phyloP scores from a whole-genome alignment of 2,329 filamentous ascomycete genomes.

The Huntiella abstrusa region DNA sequence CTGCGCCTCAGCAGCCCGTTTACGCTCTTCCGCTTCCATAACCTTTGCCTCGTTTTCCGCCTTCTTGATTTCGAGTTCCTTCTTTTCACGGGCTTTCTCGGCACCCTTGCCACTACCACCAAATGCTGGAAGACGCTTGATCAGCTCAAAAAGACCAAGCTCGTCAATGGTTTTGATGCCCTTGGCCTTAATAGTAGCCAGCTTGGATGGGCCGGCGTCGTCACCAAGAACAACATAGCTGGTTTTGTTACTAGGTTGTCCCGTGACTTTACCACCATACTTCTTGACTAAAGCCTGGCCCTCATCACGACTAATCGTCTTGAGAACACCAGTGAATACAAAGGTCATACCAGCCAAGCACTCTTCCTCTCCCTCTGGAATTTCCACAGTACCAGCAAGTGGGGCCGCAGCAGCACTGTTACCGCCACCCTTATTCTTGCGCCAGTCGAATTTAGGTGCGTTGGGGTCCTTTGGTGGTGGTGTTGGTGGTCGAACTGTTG shows the following conservation, averaged over 20 bases:
- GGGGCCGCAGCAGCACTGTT: conserved; percentile 43
- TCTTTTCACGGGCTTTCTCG: conserved; percentile 68
- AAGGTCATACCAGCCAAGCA: conserved; percentile 81
- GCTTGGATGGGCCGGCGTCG: conserved; percentile 85
- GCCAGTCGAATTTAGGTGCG: conserved; percentile 59
- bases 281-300: conserved; percentile 73
- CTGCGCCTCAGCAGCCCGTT: conserved; percentile 30
- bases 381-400: conserved; percentile 43
- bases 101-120: conserved; percentile 80
- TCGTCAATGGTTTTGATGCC: conserved; percentile 87
- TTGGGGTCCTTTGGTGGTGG: conserved; percentile 55
- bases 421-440: conserved; percentile 38
- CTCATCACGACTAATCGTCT: conserved; percentile 66
- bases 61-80: conserved; percentile 66
- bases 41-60: conserved; percentile 62
- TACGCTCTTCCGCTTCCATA: conserved; percentile 67
- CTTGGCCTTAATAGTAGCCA: conserved; percentile 63
- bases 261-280: conserved; percentile 82
- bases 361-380: conserved; percentile 71
- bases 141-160: conserved; percentile 74
- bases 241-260: conserved; percentile 76
- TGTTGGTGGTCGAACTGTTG: conserved; percentile 62
- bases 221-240: conserved; percentile 79
- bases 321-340: conserved; percentile 82
- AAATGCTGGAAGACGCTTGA: conserved; percentile 60